These are phyloP conservation scores for Trichoderma semiorbis DNA, from an alignment of 2,329 filamentous ascomycete genomes.

Conservation along the genomic window DNA sequence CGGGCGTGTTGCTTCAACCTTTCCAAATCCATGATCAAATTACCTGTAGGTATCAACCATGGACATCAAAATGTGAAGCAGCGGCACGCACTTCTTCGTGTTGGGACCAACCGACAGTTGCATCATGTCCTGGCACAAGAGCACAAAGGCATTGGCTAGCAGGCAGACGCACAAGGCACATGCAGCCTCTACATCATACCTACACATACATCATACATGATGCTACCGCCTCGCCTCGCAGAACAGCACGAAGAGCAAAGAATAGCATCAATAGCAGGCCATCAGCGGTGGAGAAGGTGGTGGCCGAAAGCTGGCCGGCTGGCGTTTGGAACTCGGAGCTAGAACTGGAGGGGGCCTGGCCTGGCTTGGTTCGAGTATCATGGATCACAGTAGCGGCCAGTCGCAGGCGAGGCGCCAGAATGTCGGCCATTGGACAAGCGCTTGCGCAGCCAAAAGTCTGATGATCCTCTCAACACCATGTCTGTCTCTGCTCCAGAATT, in stretches of 20 bases:
- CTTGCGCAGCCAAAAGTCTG: background rate
- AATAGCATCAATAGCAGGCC: background rate
- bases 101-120: background rate
- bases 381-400: background rate
- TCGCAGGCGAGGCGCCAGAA: background rate
- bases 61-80: too few relatives aligned
- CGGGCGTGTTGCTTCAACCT: too few relatives aligned
- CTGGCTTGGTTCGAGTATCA: background rate
- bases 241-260: background rate
- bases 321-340: background rate
- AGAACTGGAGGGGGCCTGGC: background rate
- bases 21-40: too few relatives aligned
- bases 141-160: background rate
- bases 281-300: background rate
- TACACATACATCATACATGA: background rate
- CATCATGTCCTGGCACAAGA: background rate
- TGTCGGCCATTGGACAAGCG: background rate
- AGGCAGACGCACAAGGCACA: background rate
- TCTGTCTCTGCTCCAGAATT: too few relatives aligned
- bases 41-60: too few relatives aligned
- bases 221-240: background rate
- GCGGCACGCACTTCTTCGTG: too few relatives aligned
- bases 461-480: background rate
- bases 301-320: slow-evolving; percentile 8
- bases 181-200: background rate